Evolutionary conservation across 1,284 basidiomycete genomes (phyloP), one percentile per base, ranked within the genome.

Genomic region (Hemileia vastatrix): DNA sequence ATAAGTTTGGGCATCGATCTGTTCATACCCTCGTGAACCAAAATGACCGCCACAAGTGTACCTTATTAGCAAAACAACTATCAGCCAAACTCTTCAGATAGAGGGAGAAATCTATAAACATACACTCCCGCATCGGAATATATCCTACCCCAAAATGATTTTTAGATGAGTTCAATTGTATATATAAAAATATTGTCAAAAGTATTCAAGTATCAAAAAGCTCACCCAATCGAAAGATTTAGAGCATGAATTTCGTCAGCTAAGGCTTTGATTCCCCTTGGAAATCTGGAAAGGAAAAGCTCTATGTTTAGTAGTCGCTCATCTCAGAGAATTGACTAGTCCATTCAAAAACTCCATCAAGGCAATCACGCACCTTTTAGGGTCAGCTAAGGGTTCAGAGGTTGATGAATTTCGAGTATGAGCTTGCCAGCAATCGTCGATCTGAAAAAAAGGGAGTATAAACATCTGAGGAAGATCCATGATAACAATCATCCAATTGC

Each of bases 61-160:
- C 2, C 58, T 60, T 21, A 6, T 21, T 23, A 24, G 13, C 3
- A 23, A 31, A 24, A 6, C 3, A 23, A 31, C 6, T 43, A 21
- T 15, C 8, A 43, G 31, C 13, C 27, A 18, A 4, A 49, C 3
- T 51, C 0, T 4, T 24, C 1, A 33, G 21, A 48, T 51, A 9
- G 6, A 36, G 23, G 18, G 23, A 15, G 21, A 23, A 24, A 4
- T 32, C 45, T 45, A 21, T 1, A 23, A 31, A 11, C 47, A 49
- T 50, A 55, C 75, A 72, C 76, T 65, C 81, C 81, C 1, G 80
- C 80, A 61, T 75, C 75, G 51, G 79, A 80, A 67, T 82, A 82
- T 19, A 82, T 80, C 0, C 80, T 80, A 52, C 78, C 2, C 15
- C 9, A 45, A 55, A 23, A 8, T 40, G 23, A 19, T 27, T 18